These are phyloP conservation scores for Pistacia atlantica DNA, from an alignment of 345 rosid species.

Conservation along the genomic window DNA sequence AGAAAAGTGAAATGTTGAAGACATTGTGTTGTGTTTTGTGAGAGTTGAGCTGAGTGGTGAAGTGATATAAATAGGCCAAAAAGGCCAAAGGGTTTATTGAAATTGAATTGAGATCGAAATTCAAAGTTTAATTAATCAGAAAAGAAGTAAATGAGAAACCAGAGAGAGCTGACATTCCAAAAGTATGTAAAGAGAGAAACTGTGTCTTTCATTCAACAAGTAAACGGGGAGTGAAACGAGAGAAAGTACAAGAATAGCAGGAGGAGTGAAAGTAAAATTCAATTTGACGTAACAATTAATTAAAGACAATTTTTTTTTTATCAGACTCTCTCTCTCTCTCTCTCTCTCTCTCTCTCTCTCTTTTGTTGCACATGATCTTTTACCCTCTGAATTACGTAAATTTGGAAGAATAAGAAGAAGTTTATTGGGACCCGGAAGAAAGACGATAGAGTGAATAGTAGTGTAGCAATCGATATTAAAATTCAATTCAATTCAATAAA, in stretches of 20 bases:
- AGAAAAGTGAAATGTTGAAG: background rate
- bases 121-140: background rate
- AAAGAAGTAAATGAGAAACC: conserved; percentile 21
- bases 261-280: background rate
- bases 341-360: background rate
- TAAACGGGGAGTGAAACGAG: conserved; percentile 31
- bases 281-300: conserved; percentile 27
- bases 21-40: background rate
- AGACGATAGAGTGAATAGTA: background rate
- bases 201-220: background rate
- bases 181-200: conserved; percentile 18
- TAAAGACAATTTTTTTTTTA: too few species aligned
- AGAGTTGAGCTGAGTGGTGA: background rate
- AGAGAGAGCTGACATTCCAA: conserved; percentile 39
- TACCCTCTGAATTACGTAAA: conserved; percentile 44
- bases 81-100: background rate
- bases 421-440: background rate
- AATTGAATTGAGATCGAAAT: too few species aligned
- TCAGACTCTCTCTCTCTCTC: background rate
- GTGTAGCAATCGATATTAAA: too few species aligned
- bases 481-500: background rate
- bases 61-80: conserved; percentile 15
- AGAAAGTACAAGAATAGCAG: conserved; percentile 29
- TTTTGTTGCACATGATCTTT: conserved; percentile 39
- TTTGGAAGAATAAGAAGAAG: conserved; percentile 28